A percentile compares a stretch with the other conserved stretches of the same genome.
These are phyloP conservation scores for Fraxinus dipetala DNA, from an alignment of 305 asterid species.

Conservation along the genomic window DNA sequence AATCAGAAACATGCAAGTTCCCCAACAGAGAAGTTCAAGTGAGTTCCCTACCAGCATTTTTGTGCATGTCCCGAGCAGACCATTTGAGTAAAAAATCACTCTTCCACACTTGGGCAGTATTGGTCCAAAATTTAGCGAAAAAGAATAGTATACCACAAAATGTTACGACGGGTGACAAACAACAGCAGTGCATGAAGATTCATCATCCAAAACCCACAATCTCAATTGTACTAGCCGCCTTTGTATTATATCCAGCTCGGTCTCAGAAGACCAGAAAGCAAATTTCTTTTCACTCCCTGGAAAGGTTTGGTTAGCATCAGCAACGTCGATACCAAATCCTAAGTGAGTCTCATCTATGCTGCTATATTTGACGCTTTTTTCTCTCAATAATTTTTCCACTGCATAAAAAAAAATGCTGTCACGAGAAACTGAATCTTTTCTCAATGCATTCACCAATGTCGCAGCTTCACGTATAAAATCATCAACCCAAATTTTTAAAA, in stretches of 20 bases:
- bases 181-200: conserved; percentile 64
- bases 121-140: conserved; percentile 2
- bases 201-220: conserved; percentile 66
- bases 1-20: background rate
- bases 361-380: conserved; percentile 28
- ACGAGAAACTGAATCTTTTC: conserved; percentile 32
- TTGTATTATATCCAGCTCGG: conserved; percentile 36
- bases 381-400: conserved; percentile 50
- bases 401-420: conserved; percentile 29
- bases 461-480: conserved; percentile 39
- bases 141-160: background rate
- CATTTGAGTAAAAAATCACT: background rate
- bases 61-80: background rate
- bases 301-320: conserved; percentile 32
- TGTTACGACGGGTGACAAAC: conserved; percentile 60
- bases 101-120: background rate
- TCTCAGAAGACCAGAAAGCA: conserved; percentile 47
- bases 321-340: conserved; percentile 33
- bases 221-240: conserved; percentile 46
- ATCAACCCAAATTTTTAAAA: conserved; percentile 44
- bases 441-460: conserved; percentile 27
- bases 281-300: conserved; percentile 32
- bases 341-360: conserved; percentile 45
- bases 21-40: background rate
- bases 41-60: background rate